phyloP scores from a whole-genome alignment of 176 grass and related monocot species.

The Dendrocalamus sinicus region DNA sequence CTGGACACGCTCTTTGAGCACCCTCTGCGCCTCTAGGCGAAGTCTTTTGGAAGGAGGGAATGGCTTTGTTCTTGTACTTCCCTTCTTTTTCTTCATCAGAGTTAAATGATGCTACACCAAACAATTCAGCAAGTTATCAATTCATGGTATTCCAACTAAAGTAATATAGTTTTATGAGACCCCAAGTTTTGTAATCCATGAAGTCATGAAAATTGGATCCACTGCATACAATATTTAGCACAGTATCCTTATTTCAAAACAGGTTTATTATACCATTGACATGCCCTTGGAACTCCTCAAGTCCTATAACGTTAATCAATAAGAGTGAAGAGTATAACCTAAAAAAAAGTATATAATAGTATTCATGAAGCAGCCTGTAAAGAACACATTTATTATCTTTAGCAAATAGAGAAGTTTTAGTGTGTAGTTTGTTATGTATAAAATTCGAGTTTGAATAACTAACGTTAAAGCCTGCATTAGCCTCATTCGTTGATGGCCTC shows the following conservation, averaged over 20 bases:
- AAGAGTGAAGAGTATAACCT: background rate
- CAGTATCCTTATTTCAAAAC: conserved; percentile 2
- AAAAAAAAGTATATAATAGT: background rate
- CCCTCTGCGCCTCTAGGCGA: conserved; percentile 85
- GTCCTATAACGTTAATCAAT: background rate
- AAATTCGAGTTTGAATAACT: no score
- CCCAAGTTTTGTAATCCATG: conserved; percentile 11
- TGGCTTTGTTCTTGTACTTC: conserved; percentile 58
- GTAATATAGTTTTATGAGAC: background rate
- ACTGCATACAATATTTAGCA: background rate
- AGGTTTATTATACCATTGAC: background rate
- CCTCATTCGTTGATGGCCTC: no score
- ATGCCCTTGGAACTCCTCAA: background rate
- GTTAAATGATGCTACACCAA: conserved; percentile 63
- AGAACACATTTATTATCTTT: background rate
- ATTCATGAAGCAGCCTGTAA: conserved; percentile 7
- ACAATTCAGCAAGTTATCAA: conserved; percentile 36
- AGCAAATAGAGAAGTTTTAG: no score
- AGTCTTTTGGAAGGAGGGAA: conserved; percentile 91
- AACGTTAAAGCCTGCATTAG: no score
- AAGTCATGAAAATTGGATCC: conserved; percentile 13
- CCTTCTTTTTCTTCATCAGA: conserved; percentile 64
- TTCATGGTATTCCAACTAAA: background rate
- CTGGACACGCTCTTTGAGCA: conserved; percentile 89
- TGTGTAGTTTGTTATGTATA: no score